A percentile compares a stretch with the other conserved stretches of the same genome.
phyloP scores from a whole-genome alignment of 2,329 filamentous ascomycete species.

The Penicillium sp. region DNA sequence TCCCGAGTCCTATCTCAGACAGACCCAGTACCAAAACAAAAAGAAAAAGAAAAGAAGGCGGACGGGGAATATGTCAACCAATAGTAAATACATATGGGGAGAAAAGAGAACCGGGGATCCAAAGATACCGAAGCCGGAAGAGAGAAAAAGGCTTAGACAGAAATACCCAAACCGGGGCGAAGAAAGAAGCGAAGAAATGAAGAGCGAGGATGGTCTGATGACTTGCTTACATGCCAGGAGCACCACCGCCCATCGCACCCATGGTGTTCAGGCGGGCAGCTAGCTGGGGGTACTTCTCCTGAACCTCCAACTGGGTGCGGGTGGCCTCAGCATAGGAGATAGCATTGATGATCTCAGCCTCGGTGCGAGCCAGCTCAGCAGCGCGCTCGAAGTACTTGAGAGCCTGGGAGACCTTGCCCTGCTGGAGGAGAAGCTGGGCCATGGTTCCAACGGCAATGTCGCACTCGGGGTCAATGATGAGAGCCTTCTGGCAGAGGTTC shows the following conservation, averaged over 20 bases:
- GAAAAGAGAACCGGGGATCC: constrained; percentile 15
- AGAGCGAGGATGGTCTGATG: constrained; percentile 9
- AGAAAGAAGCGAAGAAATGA: constrained; percentile 12
- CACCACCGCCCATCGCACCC: constrained; percentile 35
- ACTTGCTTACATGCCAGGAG: constrained; percentile 27
- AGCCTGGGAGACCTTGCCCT: constrained; percentile 91
- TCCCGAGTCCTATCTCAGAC: constrained; percentile 9
- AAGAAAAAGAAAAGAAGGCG: constrained; percentile 13
- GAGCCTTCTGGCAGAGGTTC: constrained; percentile 90
- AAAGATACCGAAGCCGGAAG: constrained; percentile 12
- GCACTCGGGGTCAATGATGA: constrained; percentile 96
- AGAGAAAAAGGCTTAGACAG: constrained; percentile 14
- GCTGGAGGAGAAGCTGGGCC: constrained; percentile 92
- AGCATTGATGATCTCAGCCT: constrained; percentile 91
- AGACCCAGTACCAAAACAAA: constrained; percentile 11
- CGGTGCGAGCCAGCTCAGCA: constrained; percentile 85
- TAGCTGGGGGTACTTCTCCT: constrained; percentile 75
- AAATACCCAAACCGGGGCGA: constrained; percentile 11
- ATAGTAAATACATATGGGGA: constrained; percentile 26
- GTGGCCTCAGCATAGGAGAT: constrained; percentile 95
- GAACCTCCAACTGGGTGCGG: constrained; percentile 84
- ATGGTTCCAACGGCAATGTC: constrained; percentile 98
- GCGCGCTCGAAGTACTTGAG: constrained; percentile 95
- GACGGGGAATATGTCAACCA: constrained; percentile 19
- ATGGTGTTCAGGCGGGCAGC: constrained; percentile 61